These are phyloP conservation scores for Umbelopsis vinacea DNA, from an alignment of 192 early-diverging fungal species.

Conservation along the genomic window DNA sequence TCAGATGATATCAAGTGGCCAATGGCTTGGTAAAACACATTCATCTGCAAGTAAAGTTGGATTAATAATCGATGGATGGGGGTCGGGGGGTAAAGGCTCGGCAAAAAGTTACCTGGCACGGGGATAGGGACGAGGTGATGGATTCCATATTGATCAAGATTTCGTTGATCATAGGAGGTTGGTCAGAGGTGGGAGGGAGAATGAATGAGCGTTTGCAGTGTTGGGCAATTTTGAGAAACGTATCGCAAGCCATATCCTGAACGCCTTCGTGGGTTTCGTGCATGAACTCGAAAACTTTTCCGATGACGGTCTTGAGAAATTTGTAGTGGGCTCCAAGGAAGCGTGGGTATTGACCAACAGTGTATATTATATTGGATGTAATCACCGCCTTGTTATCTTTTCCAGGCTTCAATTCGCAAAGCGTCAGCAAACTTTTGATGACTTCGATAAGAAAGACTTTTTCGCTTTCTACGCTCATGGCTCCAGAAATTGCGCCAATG, in stretches of 20 bases:
- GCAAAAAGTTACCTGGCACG: slow-evolving; percentile 2
- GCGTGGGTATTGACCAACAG: slow-evolving; percentile 30
- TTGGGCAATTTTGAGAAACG: slow-evolving; percentile 30
- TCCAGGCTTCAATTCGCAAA: slow-evolving; percentile 95
- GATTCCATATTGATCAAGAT: slow-evolving; percentile 8
- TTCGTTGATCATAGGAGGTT: slow-evolving; percentile 20
- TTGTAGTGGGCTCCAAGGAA: slow-evolving; percentile 27
- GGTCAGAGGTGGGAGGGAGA: background rate
- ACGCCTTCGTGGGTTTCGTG: slow-evolving; percentile 22
- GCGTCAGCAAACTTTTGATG: slow-evolving; percentile 94
- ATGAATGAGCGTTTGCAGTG: slow-evolving; percentile 26
- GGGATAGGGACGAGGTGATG: slow-evolving; percentile 15
- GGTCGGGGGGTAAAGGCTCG: too few relatives aligned
- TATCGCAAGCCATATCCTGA: slow-evolving; percentile 32
- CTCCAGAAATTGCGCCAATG: slow-evolving; percentile 96
- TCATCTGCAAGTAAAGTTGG: background rate
- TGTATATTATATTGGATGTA: slow-evolving; percentile 29
- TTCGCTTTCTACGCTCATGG: slow-evolving; percentile 96
- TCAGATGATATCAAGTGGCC: slow-evolving; percentile 19
- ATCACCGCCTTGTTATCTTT: slow-evolving; percentile 44
- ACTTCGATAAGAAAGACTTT: slow-evolving; percentile 97
- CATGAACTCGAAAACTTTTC: slow-evolving; percentile 20
- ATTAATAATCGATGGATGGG: background rate
- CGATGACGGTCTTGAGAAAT: slow-evolving; percentile 22
- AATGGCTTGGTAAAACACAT: slow-evolving; percentile 34